Base-by-base conservation (phyloP, 495 filamentous ascomycete species). In the Tuber calosporum region DNA sequence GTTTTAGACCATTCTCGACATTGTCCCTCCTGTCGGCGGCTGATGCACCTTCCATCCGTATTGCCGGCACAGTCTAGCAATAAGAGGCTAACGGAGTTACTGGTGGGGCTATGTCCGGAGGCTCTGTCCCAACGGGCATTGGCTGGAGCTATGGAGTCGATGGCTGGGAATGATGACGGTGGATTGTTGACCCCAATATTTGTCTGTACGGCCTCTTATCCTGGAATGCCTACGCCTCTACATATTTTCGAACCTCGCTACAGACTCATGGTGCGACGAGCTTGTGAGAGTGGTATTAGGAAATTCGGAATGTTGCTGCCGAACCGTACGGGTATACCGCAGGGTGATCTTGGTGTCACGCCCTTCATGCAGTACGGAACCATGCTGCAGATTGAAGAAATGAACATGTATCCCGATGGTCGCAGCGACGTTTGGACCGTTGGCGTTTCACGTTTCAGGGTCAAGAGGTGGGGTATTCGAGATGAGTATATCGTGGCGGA, bases 241-340 rank as follows among this genome's bases (percentile, higher is more conserved):
- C 91, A 94, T 80, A 87, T 97, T n/a, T 97, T 96, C 81, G 94
- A 97, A 81, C 91, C 93, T 36, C 88, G 92, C 17, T 97, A 97
- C 82, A 88, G 92, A 4, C 86, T 96, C 11, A 94, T 97, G 92
- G 90, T 97, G 34, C 88, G 90, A 67, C 89, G 93, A 38, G 91
- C 89, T 13, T 85, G 94, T 53, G 89, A 92, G 71, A 86, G 78
- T 73, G 88, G 88, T 2, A 87, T 89, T 72, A 83, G 88, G 30
- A 90, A 86, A 68, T 97, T 97, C 78, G 94, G 94, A 4, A 96
- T 96, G 91, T 84, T 96, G 36, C 87, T 90, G 82, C 88, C 88
- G 76, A 93, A 93, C 78, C 85, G 86, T 66, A 77, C 82, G 20
- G 82, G 83, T 38, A 81, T 84, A 41, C 76, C 84, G 37, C 90